These are phyloP conservation scores for Herpetomonas muscarum DNA, from an alignment of 208 protist species.

Conservation along the genomic window DNA sequence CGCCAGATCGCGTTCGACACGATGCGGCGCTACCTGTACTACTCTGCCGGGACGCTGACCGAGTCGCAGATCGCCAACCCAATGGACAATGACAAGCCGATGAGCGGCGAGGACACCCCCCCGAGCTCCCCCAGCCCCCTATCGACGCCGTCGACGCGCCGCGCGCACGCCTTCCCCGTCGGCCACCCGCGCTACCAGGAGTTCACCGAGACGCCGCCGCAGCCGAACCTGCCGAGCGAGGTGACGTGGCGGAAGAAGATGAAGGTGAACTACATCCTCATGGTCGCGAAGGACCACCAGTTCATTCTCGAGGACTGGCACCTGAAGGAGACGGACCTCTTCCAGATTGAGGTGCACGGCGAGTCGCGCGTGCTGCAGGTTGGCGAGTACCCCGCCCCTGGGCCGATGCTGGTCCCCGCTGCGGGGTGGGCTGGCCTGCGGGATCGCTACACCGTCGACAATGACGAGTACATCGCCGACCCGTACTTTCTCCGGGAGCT, in stretches of 20 bases:
- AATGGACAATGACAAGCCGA: constrained; percentile 24
- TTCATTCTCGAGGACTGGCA: constrained; percentile 47
- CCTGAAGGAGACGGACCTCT: constrained; percentile 51
- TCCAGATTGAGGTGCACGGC: constrained; percentile 54
- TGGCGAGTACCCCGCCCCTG: constrained; percentile 32
- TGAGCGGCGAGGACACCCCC: neutral
- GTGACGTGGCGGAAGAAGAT: constrained; percentile 65
- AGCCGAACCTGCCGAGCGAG: constrained; percentile 9
- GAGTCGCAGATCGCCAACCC: constrained; percentile 27
- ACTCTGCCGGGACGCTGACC: constrained; percentile 20
- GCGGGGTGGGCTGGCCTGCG: constrained; percentile 20
- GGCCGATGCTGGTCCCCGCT: constrained; percentile 43
- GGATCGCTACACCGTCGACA: constrained; percentile 29
- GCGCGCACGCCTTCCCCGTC: too few relatives aligned
- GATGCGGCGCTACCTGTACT: constrained; percentile 66
- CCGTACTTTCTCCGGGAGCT: constrained; percentile 52
- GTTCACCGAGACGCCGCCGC: constrained; percentile 9
- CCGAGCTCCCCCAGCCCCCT: constrained; percentile 1
- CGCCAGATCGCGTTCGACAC: constrained; percentile 34
- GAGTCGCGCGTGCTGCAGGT: constrained; percentile 26
- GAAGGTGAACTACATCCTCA: constrained; percentile 50
- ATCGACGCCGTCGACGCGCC: constrained; percentile 2
- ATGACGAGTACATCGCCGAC: constrained; percentile 48
- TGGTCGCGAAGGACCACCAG: constrained; percentile 38
- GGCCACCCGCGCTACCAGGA: constrained; percentile 5